Percentiles rank a stretch among this genome's conserved stretches.
phyloP scores from a whole-genome alignment of 1,139 yeast genomes.

The Blastobotrys buckinghamii region DNA sequence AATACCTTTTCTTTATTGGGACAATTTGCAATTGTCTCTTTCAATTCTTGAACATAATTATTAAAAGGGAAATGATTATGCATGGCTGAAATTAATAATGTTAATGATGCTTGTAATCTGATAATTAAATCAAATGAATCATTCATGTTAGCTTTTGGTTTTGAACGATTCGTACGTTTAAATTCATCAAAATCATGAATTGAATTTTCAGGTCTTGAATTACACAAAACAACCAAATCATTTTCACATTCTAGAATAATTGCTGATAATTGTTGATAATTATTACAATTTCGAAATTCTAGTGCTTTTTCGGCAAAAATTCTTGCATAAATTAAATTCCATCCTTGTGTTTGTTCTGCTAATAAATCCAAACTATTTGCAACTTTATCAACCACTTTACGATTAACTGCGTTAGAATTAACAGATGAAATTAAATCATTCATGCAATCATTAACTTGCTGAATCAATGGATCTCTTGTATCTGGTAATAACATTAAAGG shows the following conservation, averaged over 20 bases:
- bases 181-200: neutral
- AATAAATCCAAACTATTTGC: conserved; percentile 4
- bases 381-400: conserved; percentile 21
- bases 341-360: conserved; percentile 12
- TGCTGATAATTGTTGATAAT: conserved; percentile 12
- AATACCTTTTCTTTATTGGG: conserved; percentile 17
- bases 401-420: conserved; percentile 27
- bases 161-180: neutral
- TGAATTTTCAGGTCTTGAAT: conserved; percentile 10
- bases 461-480: conserved; percentile 22
- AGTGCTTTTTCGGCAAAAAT: conserved; percentile 21
- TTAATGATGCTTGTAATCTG: conserved; percentile 24
- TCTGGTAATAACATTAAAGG: conserved; percentile 29
- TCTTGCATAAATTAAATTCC: conserved; percentile 19
- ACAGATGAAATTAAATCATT: conserved; percentile 28
- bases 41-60: conserved; percentile 23
- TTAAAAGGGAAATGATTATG: conserved; percentile 20
- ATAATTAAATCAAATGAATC: conserved; percentile 10
- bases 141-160: neutral
- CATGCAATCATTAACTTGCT: conserved; percentile 25
- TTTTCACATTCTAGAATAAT: conserved; percentile 22
- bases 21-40: conserved; percentile 18
- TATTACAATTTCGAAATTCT: neutral
- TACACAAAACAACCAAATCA: conserved; percentile 21
- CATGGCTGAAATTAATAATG: conserved; percentile 25